Percentiles rank a stretch among this genome's conserved stretches.
Evolutionary conservation across 768 basidiomycete species (phyloP).

Genomic region (Hemileccinum impolitum): DNA sequence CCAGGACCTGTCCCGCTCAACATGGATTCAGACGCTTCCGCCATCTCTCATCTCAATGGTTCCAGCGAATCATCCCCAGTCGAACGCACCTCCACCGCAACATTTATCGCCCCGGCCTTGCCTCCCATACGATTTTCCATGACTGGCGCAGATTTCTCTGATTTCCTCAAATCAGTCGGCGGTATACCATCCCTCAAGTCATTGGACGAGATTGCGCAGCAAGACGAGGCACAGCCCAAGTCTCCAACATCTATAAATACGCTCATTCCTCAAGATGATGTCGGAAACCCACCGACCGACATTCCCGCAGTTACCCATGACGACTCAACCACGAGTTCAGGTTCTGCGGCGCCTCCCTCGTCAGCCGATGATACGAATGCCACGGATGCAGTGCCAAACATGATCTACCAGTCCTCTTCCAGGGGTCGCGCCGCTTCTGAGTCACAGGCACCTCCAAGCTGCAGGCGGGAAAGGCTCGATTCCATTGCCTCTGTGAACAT

Average conservation of each 20-base stretch:
- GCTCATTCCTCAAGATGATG: slow-evolving; percentile 9
- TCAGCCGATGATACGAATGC: slow-evolving; percentile 5
- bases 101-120: slow-evolving; percentile 82
- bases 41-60: slow-evolving; percentile 32
- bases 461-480: slow-evolving; percentile 23
- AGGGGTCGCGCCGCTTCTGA: slow-evolving; percentile 33
- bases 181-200: slow-evolving; percentile 46
- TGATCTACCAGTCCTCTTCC: slow-evolving; percentile 11
- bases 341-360: neutral
- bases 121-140: slow-evolving; percentile 92
- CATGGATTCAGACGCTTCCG: slow-evolving; percentile 13
- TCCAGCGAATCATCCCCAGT: slow-evolving; percentile 62
- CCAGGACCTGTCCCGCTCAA: slow-evolving; percentile 31
- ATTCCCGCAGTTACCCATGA: neutral
- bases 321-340: neutral
- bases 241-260: slow-evolving; percentile 21
- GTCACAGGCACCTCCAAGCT: slow-evolving; percentile 19
- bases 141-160: slow-evolving; percentile 77
- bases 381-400: slow-evolving; percentile 12
- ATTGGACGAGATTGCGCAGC: slow-evolving; percentile 43
- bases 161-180: slow-evolving; percentile 59
- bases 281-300: neutral
- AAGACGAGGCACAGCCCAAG: slow-evolving; percentile 34
- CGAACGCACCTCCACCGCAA: slow-evolving; percentile 64
- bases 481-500: slow-evolving; percentile 24